A percentile compares a stretch with the other conserved stretches of the same genome.
These are phyloP conservation scores for Eucalyptus microcorys DNA, from an alignment of 345 rosid species.

Conservation along the genomic window DNA sequence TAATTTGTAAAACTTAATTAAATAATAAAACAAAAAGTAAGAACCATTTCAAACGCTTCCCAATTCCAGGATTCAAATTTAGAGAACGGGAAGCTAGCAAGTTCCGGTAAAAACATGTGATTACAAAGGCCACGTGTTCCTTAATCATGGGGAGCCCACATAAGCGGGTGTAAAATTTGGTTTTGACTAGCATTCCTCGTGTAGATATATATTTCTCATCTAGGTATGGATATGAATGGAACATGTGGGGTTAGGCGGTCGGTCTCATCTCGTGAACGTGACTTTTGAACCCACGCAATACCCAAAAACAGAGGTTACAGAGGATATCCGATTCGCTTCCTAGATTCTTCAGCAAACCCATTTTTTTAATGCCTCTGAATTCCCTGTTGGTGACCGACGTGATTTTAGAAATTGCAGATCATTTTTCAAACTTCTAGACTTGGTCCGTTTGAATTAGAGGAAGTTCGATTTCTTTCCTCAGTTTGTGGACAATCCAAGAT, in stretches of 20 bases:
- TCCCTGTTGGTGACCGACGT: background rate
- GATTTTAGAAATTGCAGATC: background rate
- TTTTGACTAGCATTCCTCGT: background rate
- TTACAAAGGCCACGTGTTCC: background rate
- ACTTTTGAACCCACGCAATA: background rate
- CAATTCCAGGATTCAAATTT: background rate
- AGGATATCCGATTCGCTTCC: background rate
- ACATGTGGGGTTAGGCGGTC: background rate
- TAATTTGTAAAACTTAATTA: background rate
- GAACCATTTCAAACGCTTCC: background rate
- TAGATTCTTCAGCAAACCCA: background rate
- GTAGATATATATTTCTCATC: background rate
- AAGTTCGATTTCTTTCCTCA: background rate
- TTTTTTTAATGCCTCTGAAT: background rate
- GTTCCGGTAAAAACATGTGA: background rate
- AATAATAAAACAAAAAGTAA: background rate
- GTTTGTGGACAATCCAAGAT: background rate
- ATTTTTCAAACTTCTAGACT: background rate
- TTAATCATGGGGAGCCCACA: background rate
- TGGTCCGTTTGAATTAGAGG: background rate
- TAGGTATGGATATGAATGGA: background rate
- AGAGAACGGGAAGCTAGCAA: background rate
- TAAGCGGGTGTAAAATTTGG: background rate
- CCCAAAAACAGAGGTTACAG: background rate
- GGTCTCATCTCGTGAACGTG: conserved; percentile 4